Percentiles rank a stretch among this genome's conserved stretches.
Evolutionary conservation across 2,329 filamentous ascomycete species (phyloP).

Genomic region (Teratosphaeria epicoccoides): DNA sequence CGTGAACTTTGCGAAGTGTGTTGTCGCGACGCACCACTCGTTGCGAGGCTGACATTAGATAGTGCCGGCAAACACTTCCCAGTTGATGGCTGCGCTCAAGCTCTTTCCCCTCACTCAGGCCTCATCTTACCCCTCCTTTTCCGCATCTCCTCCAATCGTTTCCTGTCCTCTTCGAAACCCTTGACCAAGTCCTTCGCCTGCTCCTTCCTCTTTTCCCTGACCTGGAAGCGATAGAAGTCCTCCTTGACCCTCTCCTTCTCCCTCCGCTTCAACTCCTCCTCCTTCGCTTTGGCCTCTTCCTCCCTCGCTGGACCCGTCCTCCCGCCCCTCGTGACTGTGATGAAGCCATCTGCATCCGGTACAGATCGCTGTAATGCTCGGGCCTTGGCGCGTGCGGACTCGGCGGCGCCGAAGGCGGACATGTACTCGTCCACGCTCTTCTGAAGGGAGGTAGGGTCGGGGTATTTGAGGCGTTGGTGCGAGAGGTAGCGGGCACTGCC

Average conservation of each 20-base stretch:
- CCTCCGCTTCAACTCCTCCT: constrained; percentile 51
- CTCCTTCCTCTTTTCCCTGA: constrained; percentile 66
- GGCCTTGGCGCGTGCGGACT: constrained; percentile 55
- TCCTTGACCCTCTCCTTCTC: constrained; percentile 52
- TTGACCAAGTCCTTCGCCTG: constrained; percentile 58
- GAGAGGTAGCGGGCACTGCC: constrained; percentile 44
- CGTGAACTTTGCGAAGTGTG: no score
- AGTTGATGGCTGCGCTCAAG: no score
- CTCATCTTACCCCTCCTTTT: constrained; percentile 53
- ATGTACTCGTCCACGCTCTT: constrained; percentile 75
- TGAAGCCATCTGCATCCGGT: constrained; percentile 89
- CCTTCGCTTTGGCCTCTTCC: constrained; percentile 54
- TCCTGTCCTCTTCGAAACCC: constrained; percentile 67
- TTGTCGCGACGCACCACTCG: no score
- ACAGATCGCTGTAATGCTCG: constrained; percentile 57
- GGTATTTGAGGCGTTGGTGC: constrained; percentile 63
- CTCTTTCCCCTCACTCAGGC: constrained; percentile 26
- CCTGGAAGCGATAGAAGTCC: constrained; percentile 79
- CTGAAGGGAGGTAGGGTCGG: constrained; percentile 56
- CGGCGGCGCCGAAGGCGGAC: constrained; percentile 57
- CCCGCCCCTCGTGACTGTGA: constrained; percentile 77
- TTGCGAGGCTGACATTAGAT: no score
- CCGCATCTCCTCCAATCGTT: constrained; percentile 60
- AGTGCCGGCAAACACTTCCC: no score
- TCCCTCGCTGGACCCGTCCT: constrained; percentile 60